These are phyloP conservation scores for Hanseniaspora clermontiae DNA, from an alignment of 805 yeast species.

Conservation along the genomic window DNA sequence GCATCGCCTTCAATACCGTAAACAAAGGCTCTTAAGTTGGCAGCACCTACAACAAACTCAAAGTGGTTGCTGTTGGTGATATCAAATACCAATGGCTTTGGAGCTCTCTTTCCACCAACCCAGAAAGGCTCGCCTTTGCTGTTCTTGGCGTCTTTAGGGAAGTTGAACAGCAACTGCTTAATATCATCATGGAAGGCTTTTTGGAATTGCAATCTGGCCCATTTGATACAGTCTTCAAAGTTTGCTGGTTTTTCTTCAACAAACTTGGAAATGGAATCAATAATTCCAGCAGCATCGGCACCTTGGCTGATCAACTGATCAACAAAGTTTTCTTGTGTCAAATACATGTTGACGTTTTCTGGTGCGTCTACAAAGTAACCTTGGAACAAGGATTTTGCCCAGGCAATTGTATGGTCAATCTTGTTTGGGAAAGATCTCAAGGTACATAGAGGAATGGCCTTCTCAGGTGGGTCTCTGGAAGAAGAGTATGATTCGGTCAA, in stretches of 20 bases:
- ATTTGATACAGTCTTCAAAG: conserved; percentile 84
- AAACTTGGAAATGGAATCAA: conserved; percentile 66
- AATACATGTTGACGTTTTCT: conserved; percentile 80
- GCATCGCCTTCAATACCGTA: conserved; percentile 76
- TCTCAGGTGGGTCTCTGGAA: conserved; percentile 97
- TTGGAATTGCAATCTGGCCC: conserved; percentile 91
- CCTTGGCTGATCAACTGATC: conserved; percentile 84
- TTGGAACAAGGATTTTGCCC: conserved; percentile 94
- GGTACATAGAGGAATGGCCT: conserved; percentile 93
- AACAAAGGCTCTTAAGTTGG: conserved; percentile 79
- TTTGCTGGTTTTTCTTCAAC: conserved; percentile 72
- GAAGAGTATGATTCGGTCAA: conserved; percentile 93
- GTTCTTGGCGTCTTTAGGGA: conserved; percentile 88
- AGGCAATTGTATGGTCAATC: conserved; percentile 97
- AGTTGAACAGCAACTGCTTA: conserved; percentile 78
- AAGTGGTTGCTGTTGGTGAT: conserved; percentile 63
- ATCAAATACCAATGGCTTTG: conserved; percentile 71
- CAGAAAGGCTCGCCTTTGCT: conserved; percentile 88
- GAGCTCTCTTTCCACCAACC: conserved; percentile 97
- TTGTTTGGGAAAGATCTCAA: conserved; percentile 94
- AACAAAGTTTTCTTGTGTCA: conserved; percentile 84
- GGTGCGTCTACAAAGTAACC: conserved; percentile 85
- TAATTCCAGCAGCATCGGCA: conserved; percentile 77
- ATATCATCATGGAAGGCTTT: conserved; percentile 74
- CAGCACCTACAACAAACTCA: conserved; percentile 76